Percentiles rank a stretch among this genome's conserved stretches.
Conservation (phyloP, 1,139 yeast genomes). For the Hansenula lynferdii region DNA sequence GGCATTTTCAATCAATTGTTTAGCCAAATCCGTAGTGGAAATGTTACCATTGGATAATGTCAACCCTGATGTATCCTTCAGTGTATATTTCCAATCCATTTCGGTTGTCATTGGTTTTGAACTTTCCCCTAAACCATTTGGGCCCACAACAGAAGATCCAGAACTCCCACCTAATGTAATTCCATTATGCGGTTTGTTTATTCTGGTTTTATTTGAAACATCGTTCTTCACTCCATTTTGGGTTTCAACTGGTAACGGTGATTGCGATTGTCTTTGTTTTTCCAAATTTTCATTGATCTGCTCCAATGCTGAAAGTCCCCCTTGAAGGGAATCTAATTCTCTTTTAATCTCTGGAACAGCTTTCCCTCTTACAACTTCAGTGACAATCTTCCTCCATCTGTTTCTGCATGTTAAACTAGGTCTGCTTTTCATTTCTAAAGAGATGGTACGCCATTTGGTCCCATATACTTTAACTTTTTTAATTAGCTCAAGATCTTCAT, state of each 20-base stretch:
- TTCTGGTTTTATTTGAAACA: too few relatives aligned
- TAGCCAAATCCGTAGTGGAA: constrained; percentile 46
- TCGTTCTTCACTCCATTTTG: too few relatives aligned
- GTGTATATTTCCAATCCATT: constrained; percentile 35
- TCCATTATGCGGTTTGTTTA: not conserved
- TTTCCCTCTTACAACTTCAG: constrained; percentile 63
- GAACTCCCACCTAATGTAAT: not conserved
- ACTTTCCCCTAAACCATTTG: constrained; percentile 5
- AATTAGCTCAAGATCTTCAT: constrained; percentile 69
- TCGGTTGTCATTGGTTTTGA: constrained; percentile 24
- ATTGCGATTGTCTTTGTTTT: constrained; percentile 3
- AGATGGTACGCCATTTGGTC: constrained; percentile 88
- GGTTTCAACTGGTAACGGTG: too few relatives aligned
- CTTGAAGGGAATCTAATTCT: constrained; percentile 30
- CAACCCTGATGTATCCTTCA: constrained; percentile 31
- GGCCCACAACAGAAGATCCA: constrained; percentile 4
- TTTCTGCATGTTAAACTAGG: constrained; percentile 90
- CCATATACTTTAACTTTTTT: constrained; percentile 67
- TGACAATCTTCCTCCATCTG: constrained; percentile 84
- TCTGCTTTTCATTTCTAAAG: constrained; percentile 66
- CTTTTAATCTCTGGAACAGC: constrained; percentile 25
- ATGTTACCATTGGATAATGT: constrained; percentile 44
- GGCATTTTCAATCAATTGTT: constrained; percentile 57
- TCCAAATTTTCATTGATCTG: constrained; percentile 24
- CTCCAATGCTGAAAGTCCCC: constrained; percentile 21